Conservation (phyloP, 164 flowering plant species). For the Piper betle region DNA sequence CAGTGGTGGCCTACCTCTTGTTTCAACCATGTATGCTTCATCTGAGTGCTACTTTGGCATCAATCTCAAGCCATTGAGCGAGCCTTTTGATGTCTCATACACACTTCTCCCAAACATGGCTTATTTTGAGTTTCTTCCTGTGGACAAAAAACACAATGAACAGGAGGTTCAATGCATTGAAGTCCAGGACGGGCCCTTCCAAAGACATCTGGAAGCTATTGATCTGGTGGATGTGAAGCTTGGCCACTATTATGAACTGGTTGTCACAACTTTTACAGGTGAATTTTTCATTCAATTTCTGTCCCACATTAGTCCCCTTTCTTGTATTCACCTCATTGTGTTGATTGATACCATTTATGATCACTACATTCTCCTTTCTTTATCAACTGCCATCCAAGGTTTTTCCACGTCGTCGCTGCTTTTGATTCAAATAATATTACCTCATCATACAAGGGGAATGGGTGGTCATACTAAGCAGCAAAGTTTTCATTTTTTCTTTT, state of each 20-base stretch:
- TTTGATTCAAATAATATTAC: not conserved
- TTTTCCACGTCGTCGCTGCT: not conserved
- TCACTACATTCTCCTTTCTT: not conserved
- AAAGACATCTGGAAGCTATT: conserved; percentile 17
- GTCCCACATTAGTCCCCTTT: not conserved
- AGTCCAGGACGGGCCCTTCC: conserved; percentile 1
- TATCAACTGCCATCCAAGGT: not conserved
- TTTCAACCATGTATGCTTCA: conserved; percentile 68
- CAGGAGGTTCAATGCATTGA: conserved; percentile 12
- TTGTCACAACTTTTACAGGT: conserved; percentile 64
- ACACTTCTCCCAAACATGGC: conserved; percentile 68
- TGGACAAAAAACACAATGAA: conserved; percentile 16
- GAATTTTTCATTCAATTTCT: conserved; percentile 1
- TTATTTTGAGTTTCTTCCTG: conserved; percentile 56
- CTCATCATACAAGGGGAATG: not conserved
- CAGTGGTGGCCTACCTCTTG: conserved; percentile 44
- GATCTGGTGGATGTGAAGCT: conserved; percentile 48
- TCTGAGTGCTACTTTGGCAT: conserved; percentile 64
- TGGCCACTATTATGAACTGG: conserved; percentile 57
- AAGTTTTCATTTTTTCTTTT: not conserved
- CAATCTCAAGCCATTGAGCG: conserved; percentile 46
- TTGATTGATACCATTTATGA: not conserved
- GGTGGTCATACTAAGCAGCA: too few relatives aligned
- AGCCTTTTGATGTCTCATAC: conserved; percentile 48
- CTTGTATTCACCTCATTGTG: not conserved